Evolutionary conservation across 139 green algal species (phyloP).

Genomic region (Closterium sp.): DNA sequence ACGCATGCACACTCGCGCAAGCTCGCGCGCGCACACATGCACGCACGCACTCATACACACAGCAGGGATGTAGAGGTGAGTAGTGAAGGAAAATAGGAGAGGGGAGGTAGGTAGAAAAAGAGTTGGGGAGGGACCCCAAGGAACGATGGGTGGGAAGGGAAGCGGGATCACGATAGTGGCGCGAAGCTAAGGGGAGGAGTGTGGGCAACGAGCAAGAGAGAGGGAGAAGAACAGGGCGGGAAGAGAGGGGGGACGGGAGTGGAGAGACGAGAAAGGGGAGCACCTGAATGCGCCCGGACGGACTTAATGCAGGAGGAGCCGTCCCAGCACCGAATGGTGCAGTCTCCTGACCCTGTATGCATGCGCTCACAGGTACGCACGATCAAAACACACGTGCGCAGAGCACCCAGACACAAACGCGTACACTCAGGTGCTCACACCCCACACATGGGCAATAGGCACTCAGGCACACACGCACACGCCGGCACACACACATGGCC

Average conservation of each 20-base stretch:
- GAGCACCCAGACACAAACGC: too few species aligned
- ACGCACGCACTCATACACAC: not conserved
- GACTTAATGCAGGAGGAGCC: constrained; percentile 59
- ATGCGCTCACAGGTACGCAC: not conserved
- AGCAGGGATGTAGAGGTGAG: too few species aligned
- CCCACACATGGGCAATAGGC: too few species aligned
- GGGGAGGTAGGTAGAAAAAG: not conserved
- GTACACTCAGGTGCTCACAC: too few species aligned
- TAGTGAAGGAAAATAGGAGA: not conserved
- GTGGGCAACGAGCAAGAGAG: not conserved
- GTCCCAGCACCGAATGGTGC: constrained; percentile 53
- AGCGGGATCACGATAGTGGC: not conserved
- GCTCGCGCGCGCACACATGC: not conserved
- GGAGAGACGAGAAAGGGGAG: too few species aligned
- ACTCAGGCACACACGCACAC: not conserved
- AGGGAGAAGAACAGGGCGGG: not conserved
- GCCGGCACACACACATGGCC: too few species aligned
- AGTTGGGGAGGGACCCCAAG: not conserved
- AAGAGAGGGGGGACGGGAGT: too few species aligned
- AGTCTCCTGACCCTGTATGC: constrained; percentile 49
- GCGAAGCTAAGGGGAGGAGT: too few species aligned
- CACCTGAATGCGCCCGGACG: constrained; percentile 67
- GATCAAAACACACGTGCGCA: too few species aligned
- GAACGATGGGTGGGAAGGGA: not conserved
- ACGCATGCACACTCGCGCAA: not conserved